A percentile compares a stretch with the other conserved stretches of the same genome.
Evolutionary conservation across 495 filamentous ascomycete genomes (phyloP).

Genomic region (Aspergillus nidulans): DNA sequence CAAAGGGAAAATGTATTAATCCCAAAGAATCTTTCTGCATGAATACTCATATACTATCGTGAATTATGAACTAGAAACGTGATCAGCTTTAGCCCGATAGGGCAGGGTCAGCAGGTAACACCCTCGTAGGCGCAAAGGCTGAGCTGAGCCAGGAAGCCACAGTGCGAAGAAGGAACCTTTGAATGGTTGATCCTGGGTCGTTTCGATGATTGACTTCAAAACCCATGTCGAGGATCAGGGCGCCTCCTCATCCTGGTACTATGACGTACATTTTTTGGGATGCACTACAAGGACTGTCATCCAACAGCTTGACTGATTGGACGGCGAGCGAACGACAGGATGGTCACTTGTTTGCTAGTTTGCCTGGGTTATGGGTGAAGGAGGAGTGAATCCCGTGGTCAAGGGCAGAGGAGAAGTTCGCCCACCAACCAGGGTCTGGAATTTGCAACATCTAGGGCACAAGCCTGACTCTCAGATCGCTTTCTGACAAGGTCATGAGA

Average conservation of each 20-base stretch:
- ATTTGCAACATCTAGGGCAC: neutral
- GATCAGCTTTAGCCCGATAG: neutral
- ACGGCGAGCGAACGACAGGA: neutral
- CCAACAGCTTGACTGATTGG: neutral
- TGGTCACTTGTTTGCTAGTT: slow-evolving; percentile 4
- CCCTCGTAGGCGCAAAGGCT: neutral
- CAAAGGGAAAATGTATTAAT: neutral
- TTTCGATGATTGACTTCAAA: neutral
- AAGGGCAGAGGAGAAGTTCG: slow-evolving; percentile 2
- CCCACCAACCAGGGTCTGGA: slow-evolving; percentile 3
- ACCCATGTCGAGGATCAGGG: slow-evolving; percentile 5
- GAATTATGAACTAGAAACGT: neutral
- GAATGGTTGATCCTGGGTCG: neutral
- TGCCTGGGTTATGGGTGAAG: neutral
- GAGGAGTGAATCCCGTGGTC: slow-evolving; percentile 8
- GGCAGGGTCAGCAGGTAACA: neutral
- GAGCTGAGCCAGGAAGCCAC: neutral
- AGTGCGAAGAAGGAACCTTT: neutral
- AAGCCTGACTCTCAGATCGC: slow-evolving; percentile 12
- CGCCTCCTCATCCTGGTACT: neutral
- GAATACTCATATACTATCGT: neutral
- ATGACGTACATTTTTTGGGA: slow-evolving; percentile 1
- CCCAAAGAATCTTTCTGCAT: neutral
- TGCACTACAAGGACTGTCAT: neutral
- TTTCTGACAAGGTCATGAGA: slow-evolving; percentile 14